Evolutionary conservation across 2,329 filamentous ascomycete species (phyloP), one percentile per base, ranked within the genome.

Genomic region (Fusarium albidum): DNA sequence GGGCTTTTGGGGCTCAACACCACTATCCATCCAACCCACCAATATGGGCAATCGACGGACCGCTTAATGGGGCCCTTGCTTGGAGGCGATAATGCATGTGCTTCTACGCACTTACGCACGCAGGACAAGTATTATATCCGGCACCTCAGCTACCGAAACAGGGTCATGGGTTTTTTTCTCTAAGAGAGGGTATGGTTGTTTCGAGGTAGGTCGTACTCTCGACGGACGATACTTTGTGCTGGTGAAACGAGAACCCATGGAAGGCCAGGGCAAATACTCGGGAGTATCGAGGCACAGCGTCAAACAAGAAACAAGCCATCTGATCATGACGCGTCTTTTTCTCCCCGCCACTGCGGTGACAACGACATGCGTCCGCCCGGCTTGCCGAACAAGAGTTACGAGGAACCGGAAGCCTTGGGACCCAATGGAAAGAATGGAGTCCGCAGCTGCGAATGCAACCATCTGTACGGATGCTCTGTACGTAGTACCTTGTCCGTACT

Each of bases 281-380:
- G 61, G 49, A 61, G 44, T 44, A 51, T 63, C 54, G 44, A 63
- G 60, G 62, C 47, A 59, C 55, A 61, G 34, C 35, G 13, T 14
- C 17, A 21, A 21, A 21, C 21, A 21, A 21, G 21, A 21, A 21
- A 21, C 46, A 26, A 35, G 57, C 47, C 57, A 49, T 54, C 57
- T 46, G 53, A 65, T 43, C 64, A 67, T 67, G 65, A 67, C 65
- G 65, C 65, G 65, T 67, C 64, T 52, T 57, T 57, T 63, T 55
- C 48, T 53, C 17, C 47, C 49, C 49, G 59, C 61, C 63, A 55
- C 60, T 63, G 60, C 53, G 54, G 50, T 55, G 56, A 49, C 43
- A 44, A 63, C 53, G 55, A 45, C 60, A 60, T 63, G 59, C 54
- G 49, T 41, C 43, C 46, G 7, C 6, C n/a, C 32, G 2, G 8